Base-by-base conservation (phyloP, 78 protist genomes). In the Guillardia theta region DNA sequence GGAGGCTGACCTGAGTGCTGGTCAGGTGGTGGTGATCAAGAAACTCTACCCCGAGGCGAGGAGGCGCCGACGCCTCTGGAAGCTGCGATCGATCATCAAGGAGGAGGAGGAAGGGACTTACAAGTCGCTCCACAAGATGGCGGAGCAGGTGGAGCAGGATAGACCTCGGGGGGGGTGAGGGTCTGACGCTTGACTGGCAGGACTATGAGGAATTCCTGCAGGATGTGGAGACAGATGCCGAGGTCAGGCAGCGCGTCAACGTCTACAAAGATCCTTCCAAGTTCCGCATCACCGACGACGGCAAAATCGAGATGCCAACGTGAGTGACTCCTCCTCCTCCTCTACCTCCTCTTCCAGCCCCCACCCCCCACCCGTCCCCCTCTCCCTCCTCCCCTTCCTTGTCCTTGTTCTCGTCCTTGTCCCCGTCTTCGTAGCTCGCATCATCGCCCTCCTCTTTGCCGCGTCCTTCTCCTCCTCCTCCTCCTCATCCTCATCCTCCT, bases 181-280 rank as follows among this genome's bases (percentile, higher is more conserved):
- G 78, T 41, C 10, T 6, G 0, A 41, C 36, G 0, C 39, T 43
- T n/a, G n/a, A 10, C 83, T 8, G 21, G 27, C 43, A 39, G 22
- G 62, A 88, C 47, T 88, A 70, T 24, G 64, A 39, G 36, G 54
- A 93, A 33, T 97, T 98, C 92, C 36, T 93, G 77, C 94, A 94
- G 22, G 99, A 98, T 27, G 64, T 98, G 39, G 99, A 98, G 78
- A 92, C 92, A 15, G 98, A 98, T 83, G 76, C 78, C 4, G 98
- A 97, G 48, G 47, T 95, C 54, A 92, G 98, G 18, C n/a, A 70
- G 45, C 47, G 87, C 46, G 58, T 97, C 48, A 45, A 88, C 64
- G 19, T 97, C 24, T 95, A 78, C 94, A 64, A 88, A 80, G 41
- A 88, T 54, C 77, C 88, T 48, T 3, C 45, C 33, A 33, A 58